phyloP scores from a whole-genome alignment of 2,329 filamentous ascomycete species.

The Tolypocladium ovalisporum region DNA sequence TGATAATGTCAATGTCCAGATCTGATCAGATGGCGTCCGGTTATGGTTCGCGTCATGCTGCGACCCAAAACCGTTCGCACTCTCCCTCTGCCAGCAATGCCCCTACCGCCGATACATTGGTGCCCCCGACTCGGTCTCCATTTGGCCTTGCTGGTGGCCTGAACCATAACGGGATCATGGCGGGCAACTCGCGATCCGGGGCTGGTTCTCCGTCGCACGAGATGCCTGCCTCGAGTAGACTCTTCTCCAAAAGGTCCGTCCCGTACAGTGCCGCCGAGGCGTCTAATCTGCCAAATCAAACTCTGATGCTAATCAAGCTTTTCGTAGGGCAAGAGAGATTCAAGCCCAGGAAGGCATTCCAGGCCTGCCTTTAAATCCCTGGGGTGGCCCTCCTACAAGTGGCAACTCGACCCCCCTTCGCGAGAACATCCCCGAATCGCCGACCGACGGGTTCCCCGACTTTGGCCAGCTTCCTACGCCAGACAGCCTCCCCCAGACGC shows the following conservation, averaged over 20 bases:
- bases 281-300: not conserved
- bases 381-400: conserved; percentile 93
- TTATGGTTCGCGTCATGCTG: conserved; percentile 60
- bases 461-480: conserved; percentile 64
- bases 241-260: conserved; percentile 86
- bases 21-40: conserved; percentile 79
- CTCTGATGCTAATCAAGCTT: not conserved
- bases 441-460: conserved; percentile 90
- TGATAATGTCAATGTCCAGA: conserved; percentile 86
- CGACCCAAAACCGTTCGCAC: conserved; percentile 56
- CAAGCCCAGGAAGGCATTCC: conserved; percentile 87
- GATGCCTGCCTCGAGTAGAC: conserved; percentile 55
- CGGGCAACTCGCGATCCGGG: conserved; percentile 59
- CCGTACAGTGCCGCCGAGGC: not conserved
- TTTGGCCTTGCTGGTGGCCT: conserved; percentile 59
- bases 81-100: conserved; percentile 73
- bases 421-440: conserved; percentile 95
- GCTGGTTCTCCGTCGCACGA: conserved; percentile 96
- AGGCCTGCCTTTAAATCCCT: conserved; percentile 58
- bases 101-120: conserved; percentile 66
- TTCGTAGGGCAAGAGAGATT: conserved; percentile 78
- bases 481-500: conserved; percentile 54
- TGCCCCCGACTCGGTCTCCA: conserved; percentile 55
- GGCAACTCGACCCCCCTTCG: conserved; percentile 92
- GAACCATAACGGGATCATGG: conserved; percentile 47